These are phyloP conservation scores for Colletotrichum tropicicola DNA, from an alignment of 2,329 filamentous ascomycete species.

Conservation along the genomic window DNA sequence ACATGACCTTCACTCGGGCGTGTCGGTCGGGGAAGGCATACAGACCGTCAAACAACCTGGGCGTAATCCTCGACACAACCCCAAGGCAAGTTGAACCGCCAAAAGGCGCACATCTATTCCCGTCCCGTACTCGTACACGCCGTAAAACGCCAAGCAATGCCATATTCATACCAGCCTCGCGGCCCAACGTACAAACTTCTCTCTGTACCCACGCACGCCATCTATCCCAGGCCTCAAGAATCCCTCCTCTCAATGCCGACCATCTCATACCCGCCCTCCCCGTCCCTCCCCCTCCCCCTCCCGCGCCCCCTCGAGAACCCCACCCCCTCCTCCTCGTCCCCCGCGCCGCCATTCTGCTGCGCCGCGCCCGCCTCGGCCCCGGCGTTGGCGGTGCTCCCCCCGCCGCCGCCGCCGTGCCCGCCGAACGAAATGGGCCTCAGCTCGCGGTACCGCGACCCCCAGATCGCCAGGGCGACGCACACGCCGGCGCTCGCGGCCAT, in stretches of 20 bases:
- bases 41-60: no score
- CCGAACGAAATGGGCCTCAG: slow-evolving; percentile 89
- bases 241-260: slow-evolving; percentile 53
- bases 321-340: slow-evolving; percentile 53
- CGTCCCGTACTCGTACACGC: slow-evolving; percentile 17
- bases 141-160: slow-evolving; percentile 46
- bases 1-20: no score
- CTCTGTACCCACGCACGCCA: neutral
- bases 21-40: no score
- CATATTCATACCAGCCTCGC: no score
- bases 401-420: slow-evolving; percentile 54
- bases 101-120: neutral
- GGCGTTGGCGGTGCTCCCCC: slow-evolving; percentile 33
- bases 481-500: slow-evolving; percentile 57
- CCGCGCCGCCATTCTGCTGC: slow-evolving; percentile 34
- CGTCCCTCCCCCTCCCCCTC: slow-evolving; percentile 62
- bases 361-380: slow-evolving; percentile 28
- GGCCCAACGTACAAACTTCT: neutral
- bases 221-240: slow-evolving; percentile 4
- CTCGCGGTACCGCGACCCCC: slow-evolving; percentile 92
- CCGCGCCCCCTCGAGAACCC: slow-evolving; percentile 60
- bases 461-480: slow-evolving; percentile 75
- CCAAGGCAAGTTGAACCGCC: neutral
- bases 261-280: slow-evolving; percentile 73
- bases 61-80: neutral